Conservation (phyloP, 192 early-diverging fungal species). For the Phycomyces nitens region DNA sequence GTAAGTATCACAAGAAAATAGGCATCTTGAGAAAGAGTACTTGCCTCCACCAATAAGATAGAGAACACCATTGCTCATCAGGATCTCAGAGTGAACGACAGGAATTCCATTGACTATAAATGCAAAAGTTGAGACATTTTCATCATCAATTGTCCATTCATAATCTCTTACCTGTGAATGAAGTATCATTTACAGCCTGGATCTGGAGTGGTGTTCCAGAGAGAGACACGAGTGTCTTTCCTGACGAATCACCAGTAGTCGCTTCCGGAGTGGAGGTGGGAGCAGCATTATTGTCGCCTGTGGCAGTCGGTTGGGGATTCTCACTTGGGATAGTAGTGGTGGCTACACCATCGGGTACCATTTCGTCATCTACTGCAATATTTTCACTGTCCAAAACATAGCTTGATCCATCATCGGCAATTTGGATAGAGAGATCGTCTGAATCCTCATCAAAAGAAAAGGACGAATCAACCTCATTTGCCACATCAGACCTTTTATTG, state of each 20-base stretch:
- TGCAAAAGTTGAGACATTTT: too few relatives aligned
- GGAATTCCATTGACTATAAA: background rate
- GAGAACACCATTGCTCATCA: conserved; percentile 1
- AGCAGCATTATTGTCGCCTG: background rate
- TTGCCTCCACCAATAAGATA: background rate
- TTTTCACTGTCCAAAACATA: too few relatives aligned
- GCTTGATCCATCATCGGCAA: too few relatives aligned
- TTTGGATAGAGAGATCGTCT: too few relatives aligned
- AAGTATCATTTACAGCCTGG: background rate
- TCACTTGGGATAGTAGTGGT: background rate
- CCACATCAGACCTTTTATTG: too few relatives aligned
- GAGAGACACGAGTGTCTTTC: background rate
- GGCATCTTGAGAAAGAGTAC: too few relatives aligned
- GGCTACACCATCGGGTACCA: background rate
- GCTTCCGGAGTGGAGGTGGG: background rate
- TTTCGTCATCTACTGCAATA: background rate
- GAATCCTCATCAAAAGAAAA: too few relatives aligned
- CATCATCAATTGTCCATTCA: too few relatives aligned
- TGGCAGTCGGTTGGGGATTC: background rate
- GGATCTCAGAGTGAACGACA: background rate
- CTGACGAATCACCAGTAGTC: background rate
- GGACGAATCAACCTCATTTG: too few relatives aligned
- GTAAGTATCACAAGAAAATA: too few relatives aligned
- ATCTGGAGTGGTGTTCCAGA: background rate
- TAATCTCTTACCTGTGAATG: background rate